Evolutionary conservation across 768 basidiomycete genomes (phyloP).

Genomic region (Boletales sp.): DNA sequence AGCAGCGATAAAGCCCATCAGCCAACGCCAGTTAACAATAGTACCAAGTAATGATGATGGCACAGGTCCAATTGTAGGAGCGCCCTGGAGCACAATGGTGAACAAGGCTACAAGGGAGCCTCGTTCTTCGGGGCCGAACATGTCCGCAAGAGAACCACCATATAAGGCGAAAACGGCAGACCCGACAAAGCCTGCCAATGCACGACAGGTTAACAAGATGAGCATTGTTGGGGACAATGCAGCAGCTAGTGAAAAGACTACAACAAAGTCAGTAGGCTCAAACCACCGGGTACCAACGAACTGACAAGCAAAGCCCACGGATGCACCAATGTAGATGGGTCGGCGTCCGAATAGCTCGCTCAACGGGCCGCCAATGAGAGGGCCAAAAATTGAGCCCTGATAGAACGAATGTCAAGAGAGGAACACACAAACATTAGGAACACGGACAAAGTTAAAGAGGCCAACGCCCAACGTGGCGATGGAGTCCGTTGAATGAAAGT

Average conservation of each 20-base stretch:
- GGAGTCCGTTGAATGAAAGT: constrained; percentile 14
- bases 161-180: constrained; percentile 21
- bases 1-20: constrained; percentile 18
- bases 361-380: constrained; percentile 22
- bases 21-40: constrained; percentile 20
- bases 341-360: constrained; percentile 25
- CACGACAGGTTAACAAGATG: constrained; percentile 17
- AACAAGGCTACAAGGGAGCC: constrained; percentile 21
- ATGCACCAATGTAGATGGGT: constrained; percentile 21
- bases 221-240: constrained; percentile 17
- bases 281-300: not conserved
- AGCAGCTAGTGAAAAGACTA: constrained; percentile 20
- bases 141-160: constrained; percentile 23
- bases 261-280: constrained; percentile 8
- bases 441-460: constrained; percentile 18
- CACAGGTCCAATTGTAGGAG: constrained; percentile 24
- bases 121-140: constrained; percentile 23
- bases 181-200: constrained; percentile 18
- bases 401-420: not conserved
- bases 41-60: constrained; percentile 22
- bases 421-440: not conserved
- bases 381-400: constrained; percentile 25
- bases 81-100: constrained; percentile 24
- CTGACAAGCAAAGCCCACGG: constrained; percentile 18
- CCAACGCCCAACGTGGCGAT: constrained; percentile 19